Evolutionary conservation across 805 yeast genomes (phyloP), one percentile per base, ranked within the genome.

Genomic region (Ogataea methanolica): DNA sequence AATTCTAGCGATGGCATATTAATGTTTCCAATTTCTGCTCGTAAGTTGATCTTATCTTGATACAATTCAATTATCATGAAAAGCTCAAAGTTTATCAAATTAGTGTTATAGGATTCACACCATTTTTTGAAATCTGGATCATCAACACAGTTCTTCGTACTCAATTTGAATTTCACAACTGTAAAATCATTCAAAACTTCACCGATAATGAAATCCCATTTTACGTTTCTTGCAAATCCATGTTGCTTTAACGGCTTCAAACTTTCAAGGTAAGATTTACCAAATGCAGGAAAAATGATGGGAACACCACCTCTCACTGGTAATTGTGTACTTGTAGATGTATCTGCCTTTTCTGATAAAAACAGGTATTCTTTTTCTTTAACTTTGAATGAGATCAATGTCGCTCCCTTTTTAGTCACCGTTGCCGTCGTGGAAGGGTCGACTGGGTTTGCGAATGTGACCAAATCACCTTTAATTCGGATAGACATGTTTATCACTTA

Each of bases 221-320:
- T 29, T 29, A 54, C 17, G 35, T 56, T 56, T 23, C 59, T 45
- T 4, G 58, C 59, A 49, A 56, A 56, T 38, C 59, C 59, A 38
- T 56, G 59, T 19, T 54, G 57, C 44, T 52, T 56, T 2, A 56
- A 44, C 2, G 35, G 29, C 29, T 46, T 41, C 44, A 56, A 42
- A 31, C 56, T 52, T n/a, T 48, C 50, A 35, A 56, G 40, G 16
- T 47, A 46, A 6, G 59, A 56, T 37, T 52, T 52, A 4, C 59
- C 59, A 46, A 56, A 56, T 3, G 53, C 54, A 2, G 59, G 59
- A 35, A 56, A 56, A 5, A 56, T 46, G 16, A 56, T 42, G 23
- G 59, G 59, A 22, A 50, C 31, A 1, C 59, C 59, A 8, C 59
- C 59, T 33, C 59, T 52, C 16, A 56, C 55, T 11, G 59, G 59